Conservation (phyloP, 306 rosid species). For the Vigna hirtella region DNA sequence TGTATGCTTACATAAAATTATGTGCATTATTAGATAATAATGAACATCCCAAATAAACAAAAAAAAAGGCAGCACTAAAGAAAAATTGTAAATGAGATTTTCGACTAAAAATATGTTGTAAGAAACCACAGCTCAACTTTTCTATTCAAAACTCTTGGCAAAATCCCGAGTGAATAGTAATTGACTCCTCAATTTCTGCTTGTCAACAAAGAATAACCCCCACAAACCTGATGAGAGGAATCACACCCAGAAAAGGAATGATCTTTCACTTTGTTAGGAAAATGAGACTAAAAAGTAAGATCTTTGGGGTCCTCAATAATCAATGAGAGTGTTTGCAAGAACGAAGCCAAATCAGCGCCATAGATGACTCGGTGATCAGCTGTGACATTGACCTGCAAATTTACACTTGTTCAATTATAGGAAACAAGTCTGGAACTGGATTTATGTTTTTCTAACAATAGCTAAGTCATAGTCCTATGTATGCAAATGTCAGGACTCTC, state of each 20-base stretch:
- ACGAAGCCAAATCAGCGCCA: conserved; percentile 89
- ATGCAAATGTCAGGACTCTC: conserved; percentile 20
- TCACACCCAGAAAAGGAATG: neutral
- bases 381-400: conserved; percentile 84
- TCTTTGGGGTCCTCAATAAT: conserved; percentile 95
- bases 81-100: conserved; percentile 29
- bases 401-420: conserved; percentile 39
- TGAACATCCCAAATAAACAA: neutral
- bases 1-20: conserved; percentile 37
- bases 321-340: conserved; percentile 90
- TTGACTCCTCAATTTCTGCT: conserved; percentile 39
- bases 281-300: conserved; percentile 79
- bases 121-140: conserved; percentile 47
- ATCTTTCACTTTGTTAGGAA: conserved; percentile 30
- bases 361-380: conserved; percentile 99
- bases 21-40: conserved; percentile 37
- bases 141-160: conserved; percentile 46
- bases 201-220: conserved; percentile 1
- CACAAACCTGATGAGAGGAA: conserved; percentile 31
- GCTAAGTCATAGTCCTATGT: neutral
- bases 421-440: conserved; percentile 31
- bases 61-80: neutral
- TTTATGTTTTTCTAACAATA: conserved; percentile 18
- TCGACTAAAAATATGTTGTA: conserved; percentile 32
- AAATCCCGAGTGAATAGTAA: conserved; percentile 37